Evolutionary conservation across 352 stramenopile genomes (phyloP).

Genomic region (Albugo laibachii): DNA sequence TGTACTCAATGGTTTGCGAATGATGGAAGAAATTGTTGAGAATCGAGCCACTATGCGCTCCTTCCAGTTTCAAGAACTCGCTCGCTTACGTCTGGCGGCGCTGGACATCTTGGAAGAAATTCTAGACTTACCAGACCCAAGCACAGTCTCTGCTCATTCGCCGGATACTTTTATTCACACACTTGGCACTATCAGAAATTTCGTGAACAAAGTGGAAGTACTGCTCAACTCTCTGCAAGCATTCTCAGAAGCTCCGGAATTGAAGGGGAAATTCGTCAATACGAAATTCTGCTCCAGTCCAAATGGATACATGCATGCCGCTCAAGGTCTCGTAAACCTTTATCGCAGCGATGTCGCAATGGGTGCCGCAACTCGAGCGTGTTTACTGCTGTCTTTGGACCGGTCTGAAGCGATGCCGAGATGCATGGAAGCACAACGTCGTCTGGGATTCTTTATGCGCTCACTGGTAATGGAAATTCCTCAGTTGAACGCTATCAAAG

Average conservation of each 20-base stretch:
- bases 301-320: conserved; percentile 61
- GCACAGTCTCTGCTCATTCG: conserved; percentile 24
- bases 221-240: conserved; percentile 34
- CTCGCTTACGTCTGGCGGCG: conserved; percentile 26
- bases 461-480: conserved; percentile 64
- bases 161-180: conserved; percentile 36
- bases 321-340: conserved; percentile 53
- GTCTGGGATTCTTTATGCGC: conserved; percentile 67
- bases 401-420: conserved; percentile 49
- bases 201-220: conserved; percentile 53
- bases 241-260: conserved; percentile 27
- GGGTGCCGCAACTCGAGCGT: conserved; percentile 49
- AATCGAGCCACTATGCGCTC: conserved; percentile 43
- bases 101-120: conserved; percentile 58
- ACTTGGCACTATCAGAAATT: conserved; percentile 54
- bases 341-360: conserved; percentile 60
- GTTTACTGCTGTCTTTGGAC: conserved; percentile 46
- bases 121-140: conserved; percentile 45
- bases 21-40: conserved; percentile 39
- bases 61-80: conserved; percentile 30
- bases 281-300: conserved; percentile 53
- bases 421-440: conserved; percentile 43
- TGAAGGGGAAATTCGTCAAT: conserved; percentile 40
- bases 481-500: conserved; percentile 42
- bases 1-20: conserved; percentile 33